A percentile compares a stretch with the other conserved stretches of the same genome.
Evolutionary conservation across 2,329 filamentous ascomycete species (phyloP).

Genomic region (Paraconiothyrium brasiliense): DNA sequence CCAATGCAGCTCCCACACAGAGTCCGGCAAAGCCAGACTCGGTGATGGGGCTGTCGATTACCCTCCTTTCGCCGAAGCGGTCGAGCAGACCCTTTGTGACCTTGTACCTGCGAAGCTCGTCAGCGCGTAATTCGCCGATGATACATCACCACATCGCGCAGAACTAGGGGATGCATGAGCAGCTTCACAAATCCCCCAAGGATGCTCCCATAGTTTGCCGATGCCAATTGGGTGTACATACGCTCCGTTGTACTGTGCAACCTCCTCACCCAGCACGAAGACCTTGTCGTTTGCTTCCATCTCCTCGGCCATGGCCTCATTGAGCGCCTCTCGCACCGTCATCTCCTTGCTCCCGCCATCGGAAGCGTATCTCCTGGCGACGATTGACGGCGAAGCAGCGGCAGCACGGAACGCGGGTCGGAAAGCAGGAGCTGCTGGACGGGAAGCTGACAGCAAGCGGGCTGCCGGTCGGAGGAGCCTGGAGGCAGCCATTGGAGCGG

Average conservation of each 20-base stretch:
- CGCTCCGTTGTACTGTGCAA: constrained; percentile 99
- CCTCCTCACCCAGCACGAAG: constrained; percentile 96
- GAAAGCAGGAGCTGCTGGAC: constrained; percentile 59
- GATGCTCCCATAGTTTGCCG: constrained; percentile 8
- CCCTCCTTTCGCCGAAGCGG: constrained; percentile 94
- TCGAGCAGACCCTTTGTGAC: constrained; percentile 98
- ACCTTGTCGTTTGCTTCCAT: constrained; percentile 94
- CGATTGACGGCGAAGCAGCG: constrained; percentile 58
- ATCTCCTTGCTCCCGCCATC: constrained; percentile 81
- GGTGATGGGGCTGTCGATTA: constrained; percentile 98
- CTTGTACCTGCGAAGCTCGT: constrained; percentile 76
- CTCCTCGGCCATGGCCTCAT: constrained; percentile 97
- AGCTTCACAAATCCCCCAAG: not conserved
- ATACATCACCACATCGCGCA: constrained; percentile 3
- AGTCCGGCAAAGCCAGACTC: constrained; percentile 95
- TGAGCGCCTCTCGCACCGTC: constrained; percentile 95
- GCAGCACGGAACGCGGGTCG: constrained; percentile 63
- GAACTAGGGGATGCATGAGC: not conserved
- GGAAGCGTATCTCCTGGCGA: constrained; percentile 64
- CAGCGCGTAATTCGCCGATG: constrained; percentile 40
- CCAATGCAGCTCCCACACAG: constrained; percentile 92
- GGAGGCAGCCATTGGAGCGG: constrained; percentile 63
- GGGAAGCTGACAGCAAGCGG: constrained; percentile 67
- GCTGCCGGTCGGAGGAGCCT: constrained; percentile 72
- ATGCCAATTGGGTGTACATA: constrained; percentile 53